Percentiles rank a stretch among this genome's conserved stretches.
phyloP scores from a whole-genome alignment of 768 basidiomycete genomes.

The Suillus decipiens region DNA sequence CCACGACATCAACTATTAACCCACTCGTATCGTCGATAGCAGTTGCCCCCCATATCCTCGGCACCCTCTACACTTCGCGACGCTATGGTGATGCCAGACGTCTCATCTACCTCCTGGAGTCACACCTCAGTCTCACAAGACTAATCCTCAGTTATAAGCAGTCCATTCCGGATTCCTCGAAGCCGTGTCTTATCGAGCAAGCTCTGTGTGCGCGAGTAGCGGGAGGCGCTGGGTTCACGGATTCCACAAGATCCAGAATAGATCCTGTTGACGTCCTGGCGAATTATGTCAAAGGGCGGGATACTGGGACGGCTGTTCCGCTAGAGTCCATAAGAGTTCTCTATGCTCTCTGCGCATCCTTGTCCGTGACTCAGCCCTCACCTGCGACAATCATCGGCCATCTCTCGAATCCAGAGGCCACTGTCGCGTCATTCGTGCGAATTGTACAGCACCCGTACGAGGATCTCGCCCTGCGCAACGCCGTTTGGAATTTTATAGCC shows the following conservation, averaged over 20 bases:
- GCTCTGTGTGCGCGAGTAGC: slow-evolving; percentile 64
- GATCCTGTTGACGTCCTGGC: slow-evolving; percentile 80
- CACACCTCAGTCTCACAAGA: too few relatives aligned
- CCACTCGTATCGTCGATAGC: slow-evolving; percentile 76
- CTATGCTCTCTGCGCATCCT: slow-evolving; percentile 46
- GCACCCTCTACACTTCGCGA: slow-evolving; percentile 59
- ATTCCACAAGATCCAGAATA: slow-evolving; percentile 48
- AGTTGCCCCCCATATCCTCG: slow-evolving; percentile 57
- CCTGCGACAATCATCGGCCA: slow-evolving; percentile 78
- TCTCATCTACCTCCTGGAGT: slow-evolving; percentile 67
- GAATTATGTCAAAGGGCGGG: slow-evolving; percentile 61
- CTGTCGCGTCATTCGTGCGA: slow-evolving; percentile 64
- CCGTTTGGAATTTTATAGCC: slow-evolving; percentile 83
- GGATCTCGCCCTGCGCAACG: slow-evolving; percentile 66
- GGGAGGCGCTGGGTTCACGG: slow-evolving; percentile 45
- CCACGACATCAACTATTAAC: slow-evolving; percentile 77
- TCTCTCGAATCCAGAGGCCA: slow-evolving; percentile 73
- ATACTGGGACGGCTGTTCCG: slow-evolving; percentile 60
- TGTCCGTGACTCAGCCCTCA: slow-evolving; percentile 60
- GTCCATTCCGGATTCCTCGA: slow-evolving; percentile 41
- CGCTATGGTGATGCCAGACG: slow-evolving; percentile 70
- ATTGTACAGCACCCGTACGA: slow-evolving; percentile 82
- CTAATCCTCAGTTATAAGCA: slow-evolving; percentile 68
- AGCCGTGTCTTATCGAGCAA: slow-evolving; percentile 74
- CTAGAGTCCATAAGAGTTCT: slow-evolving; percentile 64